These are phyloP conservation scores for Salix caprea DNA, from an alignment of 345 rosid genomes.

Conservation along the genomic window DNA sequence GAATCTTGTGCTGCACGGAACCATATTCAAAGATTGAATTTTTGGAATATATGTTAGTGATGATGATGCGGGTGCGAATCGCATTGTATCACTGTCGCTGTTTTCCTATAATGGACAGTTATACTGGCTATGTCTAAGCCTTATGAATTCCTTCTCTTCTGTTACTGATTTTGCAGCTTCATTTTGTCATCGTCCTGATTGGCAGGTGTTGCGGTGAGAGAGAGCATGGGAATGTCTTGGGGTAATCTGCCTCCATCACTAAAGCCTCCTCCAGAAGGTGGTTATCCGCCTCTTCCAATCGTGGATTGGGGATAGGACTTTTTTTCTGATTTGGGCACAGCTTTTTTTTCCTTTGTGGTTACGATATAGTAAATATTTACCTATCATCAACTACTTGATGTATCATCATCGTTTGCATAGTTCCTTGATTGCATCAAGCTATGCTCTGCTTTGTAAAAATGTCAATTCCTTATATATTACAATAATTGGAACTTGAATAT, in stretches of 20 bases:
- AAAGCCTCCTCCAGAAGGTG: constrained; percentile 78
- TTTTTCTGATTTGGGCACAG: neutral
- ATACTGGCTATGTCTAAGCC: neutral
- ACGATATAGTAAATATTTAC: neutral
- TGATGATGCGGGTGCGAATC: too few species aligned
- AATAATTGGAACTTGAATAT: neutral
- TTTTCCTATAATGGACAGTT: neutral
- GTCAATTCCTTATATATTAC: neutral
- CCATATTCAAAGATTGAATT: neutral
- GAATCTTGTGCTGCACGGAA: neutral
- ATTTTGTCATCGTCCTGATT: constrained; percentile 3
- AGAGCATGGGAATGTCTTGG: constrained; percentile 50
- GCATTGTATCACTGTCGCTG: too few species aligned
- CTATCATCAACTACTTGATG: neutral
- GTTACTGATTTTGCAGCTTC: neutral
- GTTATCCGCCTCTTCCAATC: constrained; percentile 55
- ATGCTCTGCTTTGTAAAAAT: neutral
- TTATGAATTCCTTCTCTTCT: neutral
- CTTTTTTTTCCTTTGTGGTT: neutral
- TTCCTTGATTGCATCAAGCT: neutral
- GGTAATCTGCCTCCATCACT: constrained; percentile 82
- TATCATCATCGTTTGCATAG: neutral
- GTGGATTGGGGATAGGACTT: constrained; percentile 73
- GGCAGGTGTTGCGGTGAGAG: constrained; percentile 40
- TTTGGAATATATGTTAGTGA: neutral